Base-by-base conservation (phyloP, 768 basidiomycete genomes). In the Russula compacta region DNA sequence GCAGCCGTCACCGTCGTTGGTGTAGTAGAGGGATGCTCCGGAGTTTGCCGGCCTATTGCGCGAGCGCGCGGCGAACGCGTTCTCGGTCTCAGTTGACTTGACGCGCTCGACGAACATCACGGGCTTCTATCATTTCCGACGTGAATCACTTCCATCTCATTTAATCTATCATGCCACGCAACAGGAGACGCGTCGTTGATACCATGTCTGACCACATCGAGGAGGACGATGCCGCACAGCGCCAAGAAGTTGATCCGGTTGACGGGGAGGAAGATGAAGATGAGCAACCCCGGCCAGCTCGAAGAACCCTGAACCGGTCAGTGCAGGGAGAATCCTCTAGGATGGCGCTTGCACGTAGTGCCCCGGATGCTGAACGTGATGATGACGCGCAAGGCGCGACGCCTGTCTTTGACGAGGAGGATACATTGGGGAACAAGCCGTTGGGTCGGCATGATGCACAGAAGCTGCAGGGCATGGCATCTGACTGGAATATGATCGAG, bases 381-480 rank as follows among this genome's bases (percentile, higher is more conserved):
- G 61, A 50, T 10, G 78, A 79, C 1, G 78, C 76, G 35, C 72
- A 72, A 3, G 70, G 68, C 5, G 61, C 72, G 38, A 57, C 19
- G 42, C 50, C 43, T 11, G 44, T 15, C 19, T 85, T 89, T 54
- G 83, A 88, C 61, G 78, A 84, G 32, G 78, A 84, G 32, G 73
- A 77, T 39, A 79, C 81, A 68, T 84, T 91, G 63, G 73, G 67
- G 6, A 80, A 89, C 70, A 86, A 89, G 61, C 87, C 90, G 17
- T 71, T 92, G 53, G 75, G 78, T 56, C 79, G 72, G 66, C 73
- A 74, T 10, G 82, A 87, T 49, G 73, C 76, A 36, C 61, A 69
- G 35, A 85, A 79, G 68, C 70, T 90, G 35, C 73, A 76, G 9
- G 84, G 85, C 12, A 74, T 88, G 47, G 72, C 82, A 0, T 69